Evolutionary conservation across 495 filamentous ascomycete species (phyloP), one percentile per base, ranked within the genome.

Genomic region (Amphirosellinia nigrospora): DNA sequence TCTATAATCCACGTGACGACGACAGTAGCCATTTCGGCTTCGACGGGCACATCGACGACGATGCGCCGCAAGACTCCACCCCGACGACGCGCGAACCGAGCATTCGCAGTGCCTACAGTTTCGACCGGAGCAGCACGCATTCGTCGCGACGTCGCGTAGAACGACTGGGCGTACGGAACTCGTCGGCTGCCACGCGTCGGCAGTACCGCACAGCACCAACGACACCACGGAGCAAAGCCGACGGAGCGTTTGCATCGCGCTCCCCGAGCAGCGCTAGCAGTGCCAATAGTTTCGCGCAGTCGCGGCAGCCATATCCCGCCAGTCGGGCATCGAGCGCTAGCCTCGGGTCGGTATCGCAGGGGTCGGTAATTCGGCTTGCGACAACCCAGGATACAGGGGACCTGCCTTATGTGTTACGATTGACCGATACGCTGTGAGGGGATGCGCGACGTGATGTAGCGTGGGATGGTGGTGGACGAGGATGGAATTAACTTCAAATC

Each of bases 131-230:
- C 48, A 81, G 75, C 67, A 69, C 66, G 11, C 72, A 69, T 41
- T 76, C 78, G 21, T 53, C 50, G 13, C 70, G 72, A 21, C 67
- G 30, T 8, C 64, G 43, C 19, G 70, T 60, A 43, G 72, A 70
- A 9, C 65, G 55, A 4, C 68, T 79, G 11, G 62, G 70, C 2
- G 70, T 63, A 39, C 79, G 77, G 56, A 79, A 73, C n/a, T 80
- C 78, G 26, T 82, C 82, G 6, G 72, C 78, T 6, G 79, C 78
- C 45, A 81, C 78, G 11, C 76, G 77, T 32, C 66, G 72, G 69
- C 78, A 79, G 48, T 85, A 82, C 64, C 80, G 80, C 58, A 87
- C 86, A 0, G 86, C 86, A 46, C 86, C 86, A 7, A 85, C 82
- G 7, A 87, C 86, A 15, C 86, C 86, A 7, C 78, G 76, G 53